phyloP scores from a whole-genome alignment of 2,329 filamentous ascomycete species.

The Coniochaeta ligniaria region DNA sequence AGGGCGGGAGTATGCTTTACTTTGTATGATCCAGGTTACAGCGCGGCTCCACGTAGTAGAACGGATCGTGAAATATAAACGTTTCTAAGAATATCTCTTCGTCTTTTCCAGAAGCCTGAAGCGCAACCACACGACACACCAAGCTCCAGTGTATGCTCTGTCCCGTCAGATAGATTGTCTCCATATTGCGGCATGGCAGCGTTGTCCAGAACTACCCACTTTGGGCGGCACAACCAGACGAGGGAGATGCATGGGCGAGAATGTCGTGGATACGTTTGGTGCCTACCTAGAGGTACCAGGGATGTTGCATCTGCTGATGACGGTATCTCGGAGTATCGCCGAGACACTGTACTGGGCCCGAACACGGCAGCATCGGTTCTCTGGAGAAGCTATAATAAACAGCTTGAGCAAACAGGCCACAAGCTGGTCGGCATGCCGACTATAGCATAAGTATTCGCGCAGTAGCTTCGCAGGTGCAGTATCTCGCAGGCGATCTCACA shows the following conservation, averaged over 20 bases:
- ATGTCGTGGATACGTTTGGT: not conserved
- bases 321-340: not conserved
- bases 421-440: not conserved
- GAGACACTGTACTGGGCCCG: not conserved
- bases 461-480: not conserved
- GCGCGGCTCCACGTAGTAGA: not conserved
- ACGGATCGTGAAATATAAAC: not conserved
- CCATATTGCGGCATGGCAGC: not conserved
- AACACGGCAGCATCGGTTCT: not conserved
- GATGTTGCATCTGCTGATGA: not conserved
- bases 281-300: no score
- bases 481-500: not conserved
- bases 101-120: not conserved
- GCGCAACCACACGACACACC: not conserved
- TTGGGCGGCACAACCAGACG: no score
- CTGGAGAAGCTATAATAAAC: not conserved
- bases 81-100: conserved; percentile 1
- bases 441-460: no score
- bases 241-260: no score
- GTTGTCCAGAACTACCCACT: no score
- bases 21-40: not conserved
- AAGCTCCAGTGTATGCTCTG: not conserved
- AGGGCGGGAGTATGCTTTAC: not conserved
- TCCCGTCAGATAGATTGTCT: conserved; percentile 1
- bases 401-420: not conserved